Evolutionary conservation across 169 alveolate species (phyloP).

Genomic region (Plasmodium fragile): DNA sequence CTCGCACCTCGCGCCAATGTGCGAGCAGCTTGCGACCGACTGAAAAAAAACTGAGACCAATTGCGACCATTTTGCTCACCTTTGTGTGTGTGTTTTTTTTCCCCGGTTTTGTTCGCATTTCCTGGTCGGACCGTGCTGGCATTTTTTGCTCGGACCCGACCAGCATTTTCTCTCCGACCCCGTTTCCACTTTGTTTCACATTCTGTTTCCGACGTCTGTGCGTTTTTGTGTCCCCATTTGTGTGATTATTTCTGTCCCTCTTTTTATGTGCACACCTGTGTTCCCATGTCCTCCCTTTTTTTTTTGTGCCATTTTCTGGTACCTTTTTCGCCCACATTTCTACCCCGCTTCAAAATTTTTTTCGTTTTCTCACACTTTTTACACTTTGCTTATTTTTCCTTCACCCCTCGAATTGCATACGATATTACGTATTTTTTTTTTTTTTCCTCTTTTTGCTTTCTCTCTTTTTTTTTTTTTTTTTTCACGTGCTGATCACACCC

Average conservation of each 20-base stretch:
- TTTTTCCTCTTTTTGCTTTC: background rate
- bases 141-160: background rate
- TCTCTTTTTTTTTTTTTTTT: background rate
- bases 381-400: slow-evolving; percentile 1
- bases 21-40: background rate
- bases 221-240: background rate
- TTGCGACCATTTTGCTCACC: background rate
- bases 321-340: background rate
- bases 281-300: background rate
- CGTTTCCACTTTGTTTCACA: background rate
- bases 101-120: background rate
- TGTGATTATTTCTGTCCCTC: background rate
- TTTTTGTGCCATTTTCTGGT: background rate
- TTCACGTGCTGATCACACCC: background rate
- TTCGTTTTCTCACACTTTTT: background rate
- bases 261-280: background rate
- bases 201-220: background rate
- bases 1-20: background rate
- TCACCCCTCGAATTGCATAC: background rate
- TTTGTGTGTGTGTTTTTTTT: background rate
- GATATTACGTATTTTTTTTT: background rate
- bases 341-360: background rate
- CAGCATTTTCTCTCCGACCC: background rate
- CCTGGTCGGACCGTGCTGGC: background rate
- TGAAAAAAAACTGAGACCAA: background rate